Base-by-base conservation (phyloP, 2,329 filamentous ascomycete genomes). In the Pseudocercospora fuligena region DNA sequence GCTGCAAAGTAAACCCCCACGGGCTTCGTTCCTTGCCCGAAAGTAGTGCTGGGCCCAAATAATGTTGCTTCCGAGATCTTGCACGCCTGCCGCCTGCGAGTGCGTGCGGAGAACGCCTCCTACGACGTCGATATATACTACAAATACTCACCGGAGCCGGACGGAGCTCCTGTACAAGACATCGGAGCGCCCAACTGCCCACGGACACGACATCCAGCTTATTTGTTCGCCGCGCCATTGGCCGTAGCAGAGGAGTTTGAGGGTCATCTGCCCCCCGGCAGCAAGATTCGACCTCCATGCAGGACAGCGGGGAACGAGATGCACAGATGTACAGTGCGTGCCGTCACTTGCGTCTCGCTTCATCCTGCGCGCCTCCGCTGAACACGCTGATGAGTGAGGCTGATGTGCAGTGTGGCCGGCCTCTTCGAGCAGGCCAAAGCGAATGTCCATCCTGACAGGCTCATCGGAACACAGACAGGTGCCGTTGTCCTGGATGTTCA, bases 371-470 rank as follows among this genome's bases (percentile, higher is more conserved):
- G 46, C 43, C 21, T 53, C 21, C 43, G 19, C 21, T 40, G 36
- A 16, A 40, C 36, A 40, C 14, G 21, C 46, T 49, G 46, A 29
- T 49, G 46, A 29, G 21, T 19, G 25, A 56, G 51, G 51, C 51
- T 56, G 51, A 56, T 31, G 51, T 21, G 9, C 49, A 16, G 46
- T 49, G n/a, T 23, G n/a, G 29, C 47, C 58, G 54, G 49, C 60
- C 61, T 66, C 60, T 31, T 56, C 46, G 12, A 63, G 65, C 65
- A 64, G 40, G 59, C 54, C 36, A 59, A 57, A 14, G 46, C 57
- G 51, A 64, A 49, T 21, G 5, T 36, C 46, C 11, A 29, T 51
- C 40, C 31, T 57, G 63, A 61, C 59, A 57, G 49, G 63, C 63
- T 57, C 33, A 51, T 29, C 46, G 23, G 36, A 29, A 19, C 29